Percentiles rank a stretch among this genome's conserved stretches.
Evolutionary conservation across 2,329 filamentous ascomycete species (phyloP).

Genomic region (Epichloe aotearoae): DNA sequence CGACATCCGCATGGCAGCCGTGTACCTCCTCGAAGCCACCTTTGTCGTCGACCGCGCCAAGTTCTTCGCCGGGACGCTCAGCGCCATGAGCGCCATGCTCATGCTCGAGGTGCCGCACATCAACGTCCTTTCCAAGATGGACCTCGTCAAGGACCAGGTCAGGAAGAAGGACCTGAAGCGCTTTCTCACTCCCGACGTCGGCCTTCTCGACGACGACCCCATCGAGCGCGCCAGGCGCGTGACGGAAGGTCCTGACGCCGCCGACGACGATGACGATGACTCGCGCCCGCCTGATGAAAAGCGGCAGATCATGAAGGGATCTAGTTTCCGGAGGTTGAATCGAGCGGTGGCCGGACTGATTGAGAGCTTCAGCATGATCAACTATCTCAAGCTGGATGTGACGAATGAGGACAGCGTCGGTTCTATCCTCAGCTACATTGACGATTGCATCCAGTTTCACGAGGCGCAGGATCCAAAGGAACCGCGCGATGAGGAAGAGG

Average conservation of each 20-base stretch:
- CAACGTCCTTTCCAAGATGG: slow-evolving; percentile 96
- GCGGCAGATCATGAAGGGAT: slow-evolving; percentile 63
- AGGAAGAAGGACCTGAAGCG: slow-evolving; percentile 78
- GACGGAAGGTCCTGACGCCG: slow-evolving; percentile 23
- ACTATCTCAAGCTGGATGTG: slow-evolving; percentile 78
- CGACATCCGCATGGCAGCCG: slow-evolving; percentile 83
- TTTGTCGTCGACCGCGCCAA: slow-evolving; percentile 94
- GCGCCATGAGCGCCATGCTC: slow-evolving; percentile 97
- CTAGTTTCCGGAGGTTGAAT: slow-evolving; percentile 72
- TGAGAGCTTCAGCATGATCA: slow-evolving; percentile 97
- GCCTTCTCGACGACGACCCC: slow-evolving; percentile 69
- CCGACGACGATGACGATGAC: slow-evolving; percentile 38
- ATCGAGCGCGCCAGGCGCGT: slow-evolving; percentile 31
- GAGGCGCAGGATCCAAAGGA: slow-evolving; percentile 88
- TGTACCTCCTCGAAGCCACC: slow-evolving; percentile 89
- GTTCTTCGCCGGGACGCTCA: slow-evolving; percentile 91
- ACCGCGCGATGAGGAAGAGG: slow-evolving; percentile 46
- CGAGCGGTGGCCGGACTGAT: slow-evolving; percentile 81
- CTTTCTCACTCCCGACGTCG: slow-evolving; percentile 77
- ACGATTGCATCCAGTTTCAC: slow-evolving; percentile 86
- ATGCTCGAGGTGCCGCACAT: slow-evolving; percentile 96
- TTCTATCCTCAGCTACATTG: slow-evolving; percentile 77
- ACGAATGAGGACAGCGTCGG: slow-evolving; percentile 87
- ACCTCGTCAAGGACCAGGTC: slow-evolving; percentile 81
- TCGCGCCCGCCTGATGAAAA: slow-evolving; percentile 49